Percentiles rank a stretch among this genome's conserved stretches.
Conservation (phyloP, 345 rosid genomes). For the Alliaria petiolata region DNA sequence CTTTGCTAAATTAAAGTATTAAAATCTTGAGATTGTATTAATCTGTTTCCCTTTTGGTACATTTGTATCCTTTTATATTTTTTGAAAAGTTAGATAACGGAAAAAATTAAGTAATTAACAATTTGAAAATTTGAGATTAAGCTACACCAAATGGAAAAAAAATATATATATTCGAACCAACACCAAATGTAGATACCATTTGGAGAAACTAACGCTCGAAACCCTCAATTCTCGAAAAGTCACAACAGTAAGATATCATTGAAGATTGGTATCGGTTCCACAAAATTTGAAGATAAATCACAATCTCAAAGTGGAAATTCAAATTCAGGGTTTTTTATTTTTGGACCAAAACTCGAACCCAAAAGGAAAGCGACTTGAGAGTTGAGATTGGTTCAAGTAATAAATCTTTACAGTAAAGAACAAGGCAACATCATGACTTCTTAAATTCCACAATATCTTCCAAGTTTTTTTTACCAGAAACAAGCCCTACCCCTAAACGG, state of each 20-base stretch:
- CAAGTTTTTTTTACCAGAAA: background rate
- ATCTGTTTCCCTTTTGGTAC: no score
- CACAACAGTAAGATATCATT: background rate
- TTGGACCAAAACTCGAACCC: background rate
- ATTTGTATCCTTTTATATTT: no score
- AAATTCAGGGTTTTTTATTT: background rate
- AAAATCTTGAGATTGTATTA: no score
- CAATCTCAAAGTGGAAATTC: background rate
- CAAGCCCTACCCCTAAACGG: background rate
- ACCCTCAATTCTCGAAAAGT: conserved; percentile 4
- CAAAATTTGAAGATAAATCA: no score
- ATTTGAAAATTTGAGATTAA: background rate
- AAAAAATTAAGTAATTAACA: no score
- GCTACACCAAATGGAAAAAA: background rate
- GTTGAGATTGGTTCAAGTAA: background rate
- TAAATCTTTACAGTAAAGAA: conserved; percentile 14
- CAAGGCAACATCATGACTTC: conserved; percentile 4
- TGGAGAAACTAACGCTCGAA: background rate
- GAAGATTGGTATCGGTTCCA: background rate
- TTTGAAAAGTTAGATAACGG: no score
- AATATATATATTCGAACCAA: background rate
- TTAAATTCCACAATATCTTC: background rate
- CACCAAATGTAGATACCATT: background rate
- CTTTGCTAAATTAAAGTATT: no score
- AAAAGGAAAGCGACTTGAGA: conserved; percentile 12